phyloP scores from a whole-genome alignment of 163 green algal species.

The Volvox carteri region DNA sequence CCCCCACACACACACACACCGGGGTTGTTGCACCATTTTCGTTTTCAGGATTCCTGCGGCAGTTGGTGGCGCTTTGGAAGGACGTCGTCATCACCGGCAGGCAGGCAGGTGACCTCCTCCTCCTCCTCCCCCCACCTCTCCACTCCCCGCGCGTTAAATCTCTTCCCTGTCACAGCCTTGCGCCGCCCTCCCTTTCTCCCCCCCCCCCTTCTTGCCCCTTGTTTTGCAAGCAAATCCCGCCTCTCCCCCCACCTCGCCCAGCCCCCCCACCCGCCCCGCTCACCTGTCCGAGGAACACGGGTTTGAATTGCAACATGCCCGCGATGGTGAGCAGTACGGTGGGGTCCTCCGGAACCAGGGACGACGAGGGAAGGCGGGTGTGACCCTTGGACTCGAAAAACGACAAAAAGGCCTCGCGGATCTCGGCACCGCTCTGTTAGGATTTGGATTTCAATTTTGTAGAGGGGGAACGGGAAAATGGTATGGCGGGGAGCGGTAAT shows the following conservation, averaged over 20 bases:
- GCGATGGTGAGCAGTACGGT: slow-evolving; percentile 97
- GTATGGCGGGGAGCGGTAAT: neutral
- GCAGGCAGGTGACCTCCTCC: no score
- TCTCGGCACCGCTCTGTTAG: slow-evolving; percentile 79
- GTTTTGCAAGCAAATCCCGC: neutral
- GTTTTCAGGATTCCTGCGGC: no score
- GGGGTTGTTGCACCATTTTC: no score
- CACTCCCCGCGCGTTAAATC: no score
- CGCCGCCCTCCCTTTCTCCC: neutral
- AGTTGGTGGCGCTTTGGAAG: no score
- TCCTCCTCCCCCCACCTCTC: no score
- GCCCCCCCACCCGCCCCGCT: neutral
- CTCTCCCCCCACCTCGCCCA: neutral
- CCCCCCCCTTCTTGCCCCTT: neutral
- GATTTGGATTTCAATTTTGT: neutral
- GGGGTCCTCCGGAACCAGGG: slow-evolving; percentile 94
- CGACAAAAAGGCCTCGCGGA: slow-evolving; percentile 89
- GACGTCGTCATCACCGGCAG: no score
- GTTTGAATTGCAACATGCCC: slow-evolving; percentile 98
- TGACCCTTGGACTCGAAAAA: slow-evolving; percentile 92
- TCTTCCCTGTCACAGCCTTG: neutral
- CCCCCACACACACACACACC: neutral
- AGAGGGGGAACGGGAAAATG: neutral
- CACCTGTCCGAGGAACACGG: slow-evolving; percentile 95
- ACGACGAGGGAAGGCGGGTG: slow-evolving; percentile 83